Conservation (phyloP, 768 basidiomycete genomes). For the Boletus barrowsii region DNA sequence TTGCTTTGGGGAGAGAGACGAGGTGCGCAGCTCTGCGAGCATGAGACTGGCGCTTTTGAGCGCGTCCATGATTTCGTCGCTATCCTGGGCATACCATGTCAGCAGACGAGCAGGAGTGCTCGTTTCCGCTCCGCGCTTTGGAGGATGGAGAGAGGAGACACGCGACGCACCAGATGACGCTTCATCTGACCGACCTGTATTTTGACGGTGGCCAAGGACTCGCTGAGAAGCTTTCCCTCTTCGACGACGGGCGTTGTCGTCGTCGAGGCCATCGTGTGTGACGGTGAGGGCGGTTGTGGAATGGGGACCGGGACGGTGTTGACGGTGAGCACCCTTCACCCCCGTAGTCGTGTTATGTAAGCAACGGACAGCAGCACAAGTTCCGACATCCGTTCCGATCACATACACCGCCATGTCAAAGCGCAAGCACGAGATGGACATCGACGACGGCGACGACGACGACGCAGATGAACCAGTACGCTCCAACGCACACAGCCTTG, state of each 20-base stretch:
- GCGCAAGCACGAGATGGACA: slow-evolving; percentile 38
- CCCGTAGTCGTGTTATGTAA: slow-evolving; percentile 17
- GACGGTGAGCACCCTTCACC: neutral
- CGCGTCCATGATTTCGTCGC: slow-evolving; percentile 98
- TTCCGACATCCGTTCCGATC: no score
- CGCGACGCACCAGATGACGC: slow-evolving; percentile 71
- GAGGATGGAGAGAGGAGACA: neutral
- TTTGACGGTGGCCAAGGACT: slow-evolving; percentile 83
- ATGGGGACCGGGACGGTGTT: neutral
- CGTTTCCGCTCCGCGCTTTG: neutral
- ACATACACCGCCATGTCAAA: slow-evolving; percentile 42
- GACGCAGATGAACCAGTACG: slow-evolving; percentile 41
- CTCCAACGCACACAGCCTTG: neutral
- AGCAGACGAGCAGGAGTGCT: neutral
- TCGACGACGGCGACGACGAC: slow-evolving; percentile 36
- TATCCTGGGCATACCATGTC: slow-evolving; percentile 51
- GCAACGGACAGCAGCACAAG: neutral
- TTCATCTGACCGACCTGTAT: slow-evolving; percentile 95
- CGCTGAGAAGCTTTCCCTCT: slow-evolving; percentile 82
- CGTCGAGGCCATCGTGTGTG: slow-evolving; percentile 22
- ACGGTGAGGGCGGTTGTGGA: slow-evolving; percentile 5
- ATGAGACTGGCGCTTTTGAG: slow-evolving; percentile 96
- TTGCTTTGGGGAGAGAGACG: slow-evolving; percentile 91
- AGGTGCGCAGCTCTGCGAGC: slow-evolving; percentile 94
- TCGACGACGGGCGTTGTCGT: slow-evolving; percentile 45